Evolutionary conservation across 176 grass and related monocot species (phyloP), one percentile per base, ranked within the genome.

Genomic region (Secale cereale): DNA sequence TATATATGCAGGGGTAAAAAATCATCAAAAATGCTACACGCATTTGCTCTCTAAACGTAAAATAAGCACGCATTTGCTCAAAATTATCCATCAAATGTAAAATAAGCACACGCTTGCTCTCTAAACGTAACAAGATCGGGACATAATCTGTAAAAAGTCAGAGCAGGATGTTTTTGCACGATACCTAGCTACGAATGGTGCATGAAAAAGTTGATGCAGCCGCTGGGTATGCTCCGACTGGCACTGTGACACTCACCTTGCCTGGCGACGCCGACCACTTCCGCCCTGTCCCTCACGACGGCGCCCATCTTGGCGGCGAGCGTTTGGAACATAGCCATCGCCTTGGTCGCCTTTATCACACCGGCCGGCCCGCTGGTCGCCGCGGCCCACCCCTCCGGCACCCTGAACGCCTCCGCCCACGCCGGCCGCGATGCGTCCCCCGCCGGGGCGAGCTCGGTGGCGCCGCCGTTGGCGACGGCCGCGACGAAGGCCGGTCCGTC

Each of bases 251-350:
- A 30, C 25, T 83, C 70, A 60, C 85, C 87, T 79, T 50, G 62
- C 82, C 80, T 94, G 35, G 79, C 13, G 87, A 97, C 77, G 59
- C 57, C 52, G 4, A 65, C 87, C 27, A 98, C 92, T 84, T 91
- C 86, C 0, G 32, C n/a, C 13, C 32, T 74, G 91, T 98, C 95
- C 76, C 65, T 86, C 1, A 98, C 32, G 32, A 98, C 77, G 50
- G 87, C 83, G 30, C 95, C 95, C 12, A 59, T 71, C 77, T 54
- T 85, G 25, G 68, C 31, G 79, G 95, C 92, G 59, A 94, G 89
- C 16, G 89, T 67, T 86, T 95, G 93, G 74, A 95, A 98, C 95
- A 98, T 98, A 85, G 95, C 91, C 26, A 98, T 91, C 4, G 95
- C 89, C 85, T 98, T 98, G 65, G 89, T 98, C 43, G 95, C 89